Evolutionary conservation across 2,329 filamentous ascomycete genomes (phyloP).

Genomic region (Emmonsiellopsis sp.): DNA sequence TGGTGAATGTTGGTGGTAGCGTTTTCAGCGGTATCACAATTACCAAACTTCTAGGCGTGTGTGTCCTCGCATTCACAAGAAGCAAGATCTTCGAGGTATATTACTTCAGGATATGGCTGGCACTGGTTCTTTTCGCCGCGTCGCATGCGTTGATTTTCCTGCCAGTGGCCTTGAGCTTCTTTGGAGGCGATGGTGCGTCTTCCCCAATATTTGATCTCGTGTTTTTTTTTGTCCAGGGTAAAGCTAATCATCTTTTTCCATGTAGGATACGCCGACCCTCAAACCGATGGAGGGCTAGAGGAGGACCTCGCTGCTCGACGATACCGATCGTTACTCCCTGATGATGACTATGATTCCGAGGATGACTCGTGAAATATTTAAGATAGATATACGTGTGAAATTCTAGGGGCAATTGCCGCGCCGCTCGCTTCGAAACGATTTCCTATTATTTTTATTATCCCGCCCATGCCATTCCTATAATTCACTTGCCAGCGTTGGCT

Average conservation of each 20-base stretch:
- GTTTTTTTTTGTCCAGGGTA: background rate
- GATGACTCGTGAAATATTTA: conserved; percentile 37
- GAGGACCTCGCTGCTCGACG: conserved; percentile 75
- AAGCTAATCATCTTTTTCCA: conserved; percentile 10
- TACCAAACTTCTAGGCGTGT: conserved; percentile 88
- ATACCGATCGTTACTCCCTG: conserved; percentile 67
- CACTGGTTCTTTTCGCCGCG: conserved; percentile 81
- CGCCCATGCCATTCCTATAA: background rate
- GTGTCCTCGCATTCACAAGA: conserved; percentile 83
- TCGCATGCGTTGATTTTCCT: conserved; percentile 84
- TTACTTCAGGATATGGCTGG: conserved; percentile 95
- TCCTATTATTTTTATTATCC: background rate
- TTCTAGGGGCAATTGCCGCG: background rate
- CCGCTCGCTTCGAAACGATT: background rate
- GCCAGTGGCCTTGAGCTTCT: conserved; percentile 76
- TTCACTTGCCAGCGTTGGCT: background rate
- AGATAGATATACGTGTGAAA: background rate
- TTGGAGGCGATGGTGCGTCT: conserved; percentile 64
- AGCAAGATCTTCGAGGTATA: conserved; percentile 99
- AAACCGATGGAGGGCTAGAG: conserved; percentile 78
- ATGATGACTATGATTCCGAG: conserved; percentile 68
- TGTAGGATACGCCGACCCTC: conserved; percentile 73
- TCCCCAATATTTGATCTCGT: background rate
- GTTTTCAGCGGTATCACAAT: conserved; percentile 96
- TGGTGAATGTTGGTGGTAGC: conserved; percentile 88